phyloP scores from a whole-genome alignment of 1,139 yeast genomes.

The Geotrichum carabidarum region DNA sequence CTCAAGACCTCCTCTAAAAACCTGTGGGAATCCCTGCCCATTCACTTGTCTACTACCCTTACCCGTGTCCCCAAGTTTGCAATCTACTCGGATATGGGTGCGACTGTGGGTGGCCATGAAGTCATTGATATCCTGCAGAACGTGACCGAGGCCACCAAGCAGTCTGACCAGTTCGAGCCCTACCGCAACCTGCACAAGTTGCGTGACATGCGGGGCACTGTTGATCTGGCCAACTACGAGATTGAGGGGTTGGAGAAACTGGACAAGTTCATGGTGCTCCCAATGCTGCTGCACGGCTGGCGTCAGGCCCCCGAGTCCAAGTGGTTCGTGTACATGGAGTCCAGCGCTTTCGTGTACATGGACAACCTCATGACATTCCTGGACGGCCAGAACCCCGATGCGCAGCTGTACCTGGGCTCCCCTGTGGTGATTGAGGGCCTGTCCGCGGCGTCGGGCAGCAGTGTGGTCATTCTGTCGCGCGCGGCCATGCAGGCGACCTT shows the following conservation, averaged over 20 bases:
- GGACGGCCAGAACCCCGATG: constrained; percentile 27
- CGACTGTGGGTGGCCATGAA: constrained; percentile 34
- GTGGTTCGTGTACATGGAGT: constrained; percentile 41
- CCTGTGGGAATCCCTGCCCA: constrained; percentile 38
- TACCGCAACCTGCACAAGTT: constrained; percentile 31
- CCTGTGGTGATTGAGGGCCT: too few species aligned
- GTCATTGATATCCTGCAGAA: constrained; percentile 35
- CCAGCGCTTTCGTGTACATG: constrained; percentile 36
- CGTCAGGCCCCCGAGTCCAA: constrained; percentile 30
- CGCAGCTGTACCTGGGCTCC: constrained; percentile 35
- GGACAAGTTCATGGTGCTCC: constrained; percentile 39
- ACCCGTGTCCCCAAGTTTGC: constrained; percentile 37
- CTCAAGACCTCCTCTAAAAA: constrained; percentile 39
- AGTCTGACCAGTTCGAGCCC: constrained; percentile 27
- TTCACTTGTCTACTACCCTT: constrained; percentile 37
- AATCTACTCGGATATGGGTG: constrained; percentile 36
- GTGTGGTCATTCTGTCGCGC: constrained; percentile 33
- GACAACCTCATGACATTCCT: constrained; percentile 32
- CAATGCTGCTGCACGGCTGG: constrained; percentile 39
- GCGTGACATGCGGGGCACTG: constrained; percentile 25
- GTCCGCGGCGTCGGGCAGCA: constrained; percentile 24
- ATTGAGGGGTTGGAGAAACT: constrained; percentile 34
- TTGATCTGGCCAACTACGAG: constrained; percentile 17
- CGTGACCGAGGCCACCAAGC: constrained; percentile 28
- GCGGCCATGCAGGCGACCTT: constrained; percentile 31